A percentile compares a stretch with the other conserved stretches of the same genome.
These are phyloP conservation scores for Ophiocytium majus DNA, from an alignment of 352 stramenopile genomes.

Conservation along the genomic window DNA sequence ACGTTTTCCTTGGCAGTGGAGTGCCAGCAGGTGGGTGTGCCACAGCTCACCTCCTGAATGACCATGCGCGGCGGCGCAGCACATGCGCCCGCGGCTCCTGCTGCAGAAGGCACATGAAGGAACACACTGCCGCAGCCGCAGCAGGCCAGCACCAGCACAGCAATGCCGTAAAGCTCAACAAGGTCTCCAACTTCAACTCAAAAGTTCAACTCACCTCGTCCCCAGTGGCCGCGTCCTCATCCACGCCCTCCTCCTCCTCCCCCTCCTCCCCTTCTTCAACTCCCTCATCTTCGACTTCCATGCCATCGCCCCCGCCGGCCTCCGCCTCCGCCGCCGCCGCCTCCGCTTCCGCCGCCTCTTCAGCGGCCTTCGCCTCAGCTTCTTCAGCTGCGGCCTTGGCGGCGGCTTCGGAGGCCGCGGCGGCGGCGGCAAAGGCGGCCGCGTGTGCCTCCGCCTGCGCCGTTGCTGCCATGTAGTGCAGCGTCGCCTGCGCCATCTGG, in stretches of 20 bases:
- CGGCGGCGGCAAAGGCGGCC: background rate
- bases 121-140: background rate
- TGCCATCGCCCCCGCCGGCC: background rate
- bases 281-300: constrained; percentile 1
- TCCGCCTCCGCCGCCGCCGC: background rate
- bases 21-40: background rate
- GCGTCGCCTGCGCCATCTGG: constrained; percentile 49
- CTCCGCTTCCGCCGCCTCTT: background rate
- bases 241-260: constrained; percentile 2
- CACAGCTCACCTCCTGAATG: background rate
- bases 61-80: background rate
- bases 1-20: background rate
- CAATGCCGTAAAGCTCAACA: background rate
- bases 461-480: constrained; percentile 33
- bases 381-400: background rate
- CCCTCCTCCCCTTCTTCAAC: background rate
- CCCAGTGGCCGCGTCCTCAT: background rate
- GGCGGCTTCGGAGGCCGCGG: background rate
- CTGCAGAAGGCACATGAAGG: background rate
- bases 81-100: background rate
- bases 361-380: constrained; percentile 14
- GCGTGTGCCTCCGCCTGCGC: constrained; percentile 29
- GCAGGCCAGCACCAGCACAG: background rate
- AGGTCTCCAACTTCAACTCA: background rate
- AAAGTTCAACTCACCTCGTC: background rate